These are phyloP conservation scores for Syzygium malaccense DNA, from an alignment of 441 rosid species.

Conservation along the genomic window DNA sequence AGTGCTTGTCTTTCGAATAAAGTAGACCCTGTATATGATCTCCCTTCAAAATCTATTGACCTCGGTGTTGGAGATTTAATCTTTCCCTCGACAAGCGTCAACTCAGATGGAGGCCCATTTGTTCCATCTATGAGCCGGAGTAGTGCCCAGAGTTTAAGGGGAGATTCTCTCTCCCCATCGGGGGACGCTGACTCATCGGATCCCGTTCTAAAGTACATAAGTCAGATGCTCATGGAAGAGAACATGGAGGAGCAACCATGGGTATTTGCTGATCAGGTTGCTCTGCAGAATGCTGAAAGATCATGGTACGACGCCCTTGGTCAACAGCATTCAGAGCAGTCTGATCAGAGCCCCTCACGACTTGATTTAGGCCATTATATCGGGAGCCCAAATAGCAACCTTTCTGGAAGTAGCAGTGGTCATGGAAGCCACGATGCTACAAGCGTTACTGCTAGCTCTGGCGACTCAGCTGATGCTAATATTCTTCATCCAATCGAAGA, in stretches of 20 bases:
- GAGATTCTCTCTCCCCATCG: neutral
- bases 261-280: neutral
- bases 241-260: neutral
- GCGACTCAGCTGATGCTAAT: neutral
- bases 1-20: neutral
- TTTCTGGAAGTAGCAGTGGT: neutral
- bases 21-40: neutral
- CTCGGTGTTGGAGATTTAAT: neutral
- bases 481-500: neutral
- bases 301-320: neutral
- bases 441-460: neutral
- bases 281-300: neutral
- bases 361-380: neutral
- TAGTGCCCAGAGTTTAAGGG: neutral
- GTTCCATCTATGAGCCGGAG: neutral
- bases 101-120: neutral
- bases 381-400: neutral
- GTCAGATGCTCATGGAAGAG: constrained; percentile 2
- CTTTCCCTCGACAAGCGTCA: neutral
- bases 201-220: neutral
- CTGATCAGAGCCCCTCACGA: neutral
- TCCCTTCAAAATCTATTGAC: neutral
- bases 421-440: neutral
- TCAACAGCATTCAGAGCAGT: neutral
- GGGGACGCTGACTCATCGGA: neutral